phyloP scores from a whole-genome alignment of 2,329 filamentous ascomycete genomes.

The Hymenoscyphus salicellus region DNA sequence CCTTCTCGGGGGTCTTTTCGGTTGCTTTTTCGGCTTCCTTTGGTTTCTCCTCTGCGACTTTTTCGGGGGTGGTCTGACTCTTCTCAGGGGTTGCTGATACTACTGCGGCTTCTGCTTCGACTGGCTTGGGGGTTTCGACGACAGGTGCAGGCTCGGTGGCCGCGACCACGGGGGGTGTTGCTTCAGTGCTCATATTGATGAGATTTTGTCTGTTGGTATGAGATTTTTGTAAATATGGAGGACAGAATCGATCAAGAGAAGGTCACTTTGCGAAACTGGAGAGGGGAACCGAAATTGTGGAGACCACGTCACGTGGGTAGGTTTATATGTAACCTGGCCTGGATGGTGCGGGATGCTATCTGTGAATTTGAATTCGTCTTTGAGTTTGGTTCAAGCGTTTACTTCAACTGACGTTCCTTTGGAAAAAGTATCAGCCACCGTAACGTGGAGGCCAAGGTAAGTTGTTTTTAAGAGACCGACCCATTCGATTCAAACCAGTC shows the following conservation, averaged over 20 bases:
- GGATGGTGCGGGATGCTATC: too few relatives aligned
- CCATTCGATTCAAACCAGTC: too few relatives aligned
- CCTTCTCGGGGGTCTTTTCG: too few relatives aligned
- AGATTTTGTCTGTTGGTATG: slow-evolving; percentile 4
- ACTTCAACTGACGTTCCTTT: too few relatives aligned
- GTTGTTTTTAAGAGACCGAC: too few relatives aligned
- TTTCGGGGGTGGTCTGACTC: background rate
- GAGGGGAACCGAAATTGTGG: background rate
- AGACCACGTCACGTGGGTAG: background rate
- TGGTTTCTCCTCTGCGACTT: slow-evolving; percentile 1
- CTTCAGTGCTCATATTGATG: slow-evolving; percentile 23
- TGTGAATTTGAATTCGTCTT: too few relatives aligned
- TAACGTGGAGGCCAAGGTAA: too few relatives aligned
- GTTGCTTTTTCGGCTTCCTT: slow-evolving; percentile 5
- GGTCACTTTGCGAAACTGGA: background rate
- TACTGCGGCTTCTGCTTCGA: background rate
- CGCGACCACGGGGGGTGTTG: slow-evolving; percentile 20
- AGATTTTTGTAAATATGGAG: slow-evolving; percentile 10
- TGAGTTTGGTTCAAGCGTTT: too few relatives aligned
- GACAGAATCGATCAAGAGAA: background rate
- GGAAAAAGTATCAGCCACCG: too few relatives aligned
- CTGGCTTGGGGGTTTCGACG: slow-evolving; percentile 14
- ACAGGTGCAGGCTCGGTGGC: slow-evolving; percentile 16
- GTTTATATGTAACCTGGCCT: too few relatives aligned
- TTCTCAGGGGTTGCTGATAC: slow-evolving; percentile 2